Evolutionary conservation across 768 basidiomycete species (phyloP).

Genomic region (Kwoniella bestiolae): DNA sequence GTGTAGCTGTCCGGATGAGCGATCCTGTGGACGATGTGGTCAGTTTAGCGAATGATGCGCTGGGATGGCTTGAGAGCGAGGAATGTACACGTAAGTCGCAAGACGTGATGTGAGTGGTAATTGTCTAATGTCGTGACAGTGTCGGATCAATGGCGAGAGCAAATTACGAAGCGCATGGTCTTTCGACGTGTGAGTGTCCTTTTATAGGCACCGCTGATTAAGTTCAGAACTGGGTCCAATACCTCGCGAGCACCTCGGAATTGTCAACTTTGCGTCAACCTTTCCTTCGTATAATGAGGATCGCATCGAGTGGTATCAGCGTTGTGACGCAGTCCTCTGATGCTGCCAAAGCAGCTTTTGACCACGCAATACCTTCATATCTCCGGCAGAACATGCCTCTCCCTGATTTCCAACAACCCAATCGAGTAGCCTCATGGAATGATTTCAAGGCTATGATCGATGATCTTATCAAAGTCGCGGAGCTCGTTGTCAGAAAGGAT

Average conservation of each 20-base stretch:
- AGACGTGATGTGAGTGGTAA: neutral
- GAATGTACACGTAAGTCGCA: constrained; percentile 26
- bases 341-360: constrained; percentile 29
- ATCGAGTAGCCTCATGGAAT: constrained; percentile 20
- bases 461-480: constrained; percentile 24
- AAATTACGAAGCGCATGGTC: constrained; percentile 33
- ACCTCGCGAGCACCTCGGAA: constrained; percentile 1
- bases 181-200: constrained; percentile 41
- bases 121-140: constrained; percentile 7
- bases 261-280: neutral
- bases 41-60: constrained; percentile 66
- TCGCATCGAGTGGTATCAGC: constrained; percentile 5
- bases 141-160: constrained; percentile 28
- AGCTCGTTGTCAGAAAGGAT: neutral
- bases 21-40: constrained; percentile 65
- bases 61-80: constrained; percentile 63
- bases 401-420: constrained; percentile 30
- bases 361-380: constrained; percentile 36
- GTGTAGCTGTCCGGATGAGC: constrained; percentile 73
- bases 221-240: constrained; percentile 12
- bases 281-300: constrained; percentile 13
- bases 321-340: neutral
- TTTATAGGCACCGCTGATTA: constrained; percentile 1
- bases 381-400: constrained; percentile 56
- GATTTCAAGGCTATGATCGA: constrained; percentile 27